Evolutionary conservation across 768 basidiomycete species (phyloP).

Genomic region (Tricholoma furcatifolium): DNA sequence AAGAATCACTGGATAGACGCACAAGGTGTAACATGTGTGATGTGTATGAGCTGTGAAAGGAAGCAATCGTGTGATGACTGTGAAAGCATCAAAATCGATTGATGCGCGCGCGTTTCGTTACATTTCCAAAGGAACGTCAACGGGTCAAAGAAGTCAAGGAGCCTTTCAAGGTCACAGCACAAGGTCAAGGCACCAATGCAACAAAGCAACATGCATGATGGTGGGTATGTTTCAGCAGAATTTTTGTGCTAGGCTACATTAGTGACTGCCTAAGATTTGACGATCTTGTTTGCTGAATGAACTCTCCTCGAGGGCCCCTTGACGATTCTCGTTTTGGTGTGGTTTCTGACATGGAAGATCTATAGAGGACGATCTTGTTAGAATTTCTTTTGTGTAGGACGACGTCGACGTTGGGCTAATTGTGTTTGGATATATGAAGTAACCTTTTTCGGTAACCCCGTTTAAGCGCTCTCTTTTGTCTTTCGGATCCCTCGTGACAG

Average conservation of each 20-base stretch:
- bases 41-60: no score
- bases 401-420: constrained; percentile 12
- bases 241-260: not conserved
- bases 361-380: constrained; percentile 8
- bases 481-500: constrained; percentile 18
- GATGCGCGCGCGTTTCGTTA: no score
- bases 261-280: not conserved
- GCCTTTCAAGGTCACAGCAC: no score
- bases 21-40: no score
- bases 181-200: no score
- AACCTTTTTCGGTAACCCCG: constrained; percentile 18
- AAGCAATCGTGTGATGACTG: no score
- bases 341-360: constrained; percentile 7
- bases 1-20: no score
- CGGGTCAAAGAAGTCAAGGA: no score
- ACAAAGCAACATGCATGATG: no score
- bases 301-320: constrained; percentile 2
- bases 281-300: constrained; percentile 7
- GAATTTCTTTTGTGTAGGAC: constrained; percentile 17
- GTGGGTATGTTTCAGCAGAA: not conserved
- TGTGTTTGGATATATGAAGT: constrained; percentile 18
- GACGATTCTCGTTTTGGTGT: constrained; percentile 8
- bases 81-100: no score
- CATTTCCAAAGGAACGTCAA: no score
- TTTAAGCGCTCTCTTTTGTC: constrained; percentile 21